Evolutionary conservation across 768 basidiomycete species (phyloP).

Genomic region (Paxillus involutus): DNA sequence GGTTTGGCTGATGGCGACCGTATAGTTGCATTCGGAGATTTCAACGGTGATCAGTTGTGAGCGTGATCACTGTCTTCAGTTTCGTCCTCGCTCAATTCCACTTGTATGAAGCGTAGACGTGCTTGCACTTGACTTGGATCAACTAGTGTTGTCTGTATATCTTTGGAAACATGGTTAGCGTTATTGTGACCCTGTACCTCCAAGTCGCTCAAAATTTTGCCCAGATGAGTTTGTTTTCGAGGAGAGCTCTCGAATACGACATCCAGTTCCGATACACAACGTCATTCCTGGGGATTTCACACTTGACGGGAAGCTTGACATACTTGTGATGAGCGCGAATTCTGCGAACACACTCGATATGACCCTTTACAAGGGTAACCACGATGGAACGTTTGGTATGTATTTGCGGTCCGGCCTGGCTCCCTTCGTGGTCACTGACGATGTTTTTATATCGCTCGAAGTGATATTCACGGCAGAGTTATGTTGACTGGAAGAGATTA

Average conservation of each 20-base stretch:
- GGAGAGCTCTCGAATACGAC: slow-evolving; percentile 50
- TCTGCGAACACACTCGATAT: slow-evolving; percentile 56
- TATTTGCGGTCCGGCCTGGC: background rate
- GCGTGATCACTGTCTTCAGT: slow-evolving; percentile 25
- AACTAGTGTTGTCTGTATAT: slow-evolving; percentile 73
- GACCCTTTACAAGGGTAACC: slow-evolving; percentile 65
- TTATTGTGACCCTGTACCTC: background rate
- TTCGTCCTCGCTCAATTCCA: background rate
- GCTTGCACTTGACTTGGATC: slow-evolving; percentile 71
- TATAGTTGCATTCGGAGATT: slow-evolving; percentile 91
- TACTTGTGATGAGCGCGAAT: slow-evolving; percentile 81
- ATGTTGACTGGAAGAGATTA: background rate
- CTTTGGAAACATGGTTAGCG: slow-evolving; percentile 78
- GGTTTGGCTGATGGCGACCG: slow-evolving; percentile 73
- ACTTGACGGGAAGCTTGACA: slow-evolving; percentile 86
- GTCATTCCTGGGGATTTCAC: slow-evolving; percentile 94
- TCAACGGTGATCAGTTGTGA: slow-evolving; percentile 94
- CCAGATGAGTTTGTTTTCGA: slow-evolving; percentile 60
- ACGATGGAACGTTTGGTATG: slow-evolving; percentile 68
- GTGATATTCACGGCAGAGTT: background rate
- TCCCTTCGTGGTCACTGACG: background rate
- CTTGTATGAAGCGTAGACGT: slow-evolving; percentile 65
- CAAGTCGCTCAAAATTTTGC: slow-evolving; percentile 4
- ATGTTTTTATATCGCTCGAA: background rate
- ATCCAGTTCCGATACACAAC: slow-evolving; percentile 64